These are phyloP conservation scores for Chlorella variabilis DNA, from an alignment of 163 green algal genomes.

Conservation along the genomic window DNA sequence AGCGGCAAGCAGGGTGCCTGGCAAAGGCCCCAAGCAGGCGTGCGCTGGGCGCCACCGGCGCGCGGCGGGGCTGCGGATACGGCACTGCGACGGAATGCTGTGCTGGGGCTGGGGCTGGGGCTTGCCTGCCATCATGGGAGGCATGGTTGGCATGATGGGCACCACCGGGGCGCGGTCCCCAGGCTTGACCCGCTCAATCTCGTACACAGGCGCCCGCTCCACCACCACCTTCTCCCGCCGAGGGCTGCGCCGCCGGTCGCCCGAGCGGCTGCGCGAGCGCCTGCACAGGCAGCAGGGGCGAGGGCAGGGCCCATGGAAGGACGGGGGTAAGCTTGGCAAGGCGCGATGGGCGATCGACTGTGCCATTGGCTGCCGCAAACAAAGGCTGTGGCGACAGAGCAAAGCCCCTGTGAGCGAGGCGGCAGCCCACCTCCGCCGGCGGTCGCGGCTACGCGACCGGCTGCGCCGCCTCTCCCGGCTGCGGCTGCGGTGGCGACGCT, in stretches of 20 bases:
- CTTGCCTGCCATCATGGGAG: constrained; percentile 1
- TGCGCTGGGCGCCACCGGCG: too few species aligned
- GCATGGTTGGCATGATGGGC: constrained; percentile 3
- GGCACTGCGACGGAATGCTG: neutral
- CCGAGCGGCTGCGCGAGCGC: constrained; percentile 16
- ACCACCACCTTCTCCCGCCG: constrained; percentile 15
- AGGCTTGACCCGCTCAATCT: constrained; percentile 35
- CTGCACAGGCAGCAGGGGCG: neutral
- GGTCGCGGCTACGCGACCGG: neutral
- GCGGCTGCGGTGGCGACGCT: neutral
- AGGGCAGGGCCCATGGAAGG: neutral
- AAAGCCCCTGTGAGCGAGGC: too few species aligned
- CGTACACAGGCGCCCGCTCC: constrained; percentile 38
- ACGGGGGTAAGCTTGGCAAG: neutral
- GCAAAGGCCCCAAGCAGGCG: too few species aligned
- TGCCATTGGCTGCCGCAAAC: too few species aligned
- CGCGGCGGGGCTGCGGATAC: too few species aligned
- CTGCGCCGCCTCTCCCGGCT: constrained; percentile 1
- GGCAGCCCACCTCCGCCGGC: neutral
- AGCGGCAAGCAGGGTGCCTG: too few species aligned
- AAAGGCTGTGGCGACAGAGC: too few species aligned
- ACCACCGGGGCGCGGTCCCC: constrained; percentile 15
- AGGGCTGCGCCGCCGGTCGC: constrained; percentile 5
- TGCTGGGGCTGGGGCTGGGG: neutral
- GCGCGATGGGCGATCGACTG: too few species aligned